Evolutionary conservation across 176 grass and related monocot genomes (phyloP).

Genomic region (Lolium multiflorum): DNA sequence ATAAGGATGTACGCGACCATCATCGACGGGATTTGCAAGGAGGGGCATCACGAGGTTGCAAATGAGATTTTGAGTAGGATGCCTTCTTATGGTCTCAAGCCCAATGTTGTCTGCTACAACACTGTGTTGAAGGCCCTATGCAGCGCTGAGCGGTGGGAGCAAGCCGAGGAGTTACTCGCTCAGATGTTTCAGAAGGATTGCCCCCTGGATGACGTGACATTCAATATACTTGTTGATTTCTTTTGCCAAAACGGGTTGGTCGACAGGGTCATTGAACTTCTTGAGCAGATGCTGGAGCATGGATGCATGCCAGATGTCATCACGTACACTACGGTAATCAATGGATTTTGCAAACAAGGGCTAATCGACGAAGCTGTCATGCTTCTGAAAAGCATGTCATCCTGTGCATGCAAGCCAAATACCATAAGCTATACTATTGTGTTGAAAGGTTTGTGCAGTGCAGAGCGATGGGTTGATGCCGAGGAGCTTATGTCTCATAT

Average conservation of each 20-base stretch:
- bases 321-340: constrained; percentile 55
- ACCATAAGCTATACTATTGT: constrained; percentile 63
- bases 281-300: constrained; percentile 61
- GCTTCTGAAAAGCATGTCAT: constrained; percentile 46
- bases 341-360: constrained; percentile 52
- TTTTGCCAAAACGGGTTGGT: constrained; percentile 52
- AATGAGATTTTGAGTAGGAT: constrained; percentile 46
- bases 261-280: constrained; percentile 51
- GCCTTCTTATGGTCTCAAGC: constrained; percentile 54
- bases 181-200: constrained; percentile 54
- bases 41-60: constrained; percentile 49
- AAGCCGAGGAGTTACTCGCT: constrained; percentile 42
- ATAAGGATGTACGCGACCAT: constrained; percentile 52
- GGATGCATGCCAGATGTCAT: constrained; percentile 54
- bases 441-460: constrained; percentile 48
- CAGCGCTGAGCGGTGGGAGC: constrained; percentile 40
- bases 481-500: constrained; percentile 51
- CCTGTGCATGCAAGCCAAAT: constrained; percentile 60
- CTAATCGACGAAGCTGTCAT: constrained; percentile 53
- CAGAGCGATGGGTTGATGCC: constrained; percentile 52
- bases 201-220: constrained; percentile 47
- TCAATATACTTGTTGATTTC: constrained; percentile 60
- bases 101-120: constrained; percentile 61
- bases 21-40: constrained; percentile 54
- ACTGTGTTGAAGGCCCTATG: constrained; percentile 48